Evolutionary conservation across 345 rosid genomes (phyloP).

Genomic region (Pelargonium nanum): DNA sequence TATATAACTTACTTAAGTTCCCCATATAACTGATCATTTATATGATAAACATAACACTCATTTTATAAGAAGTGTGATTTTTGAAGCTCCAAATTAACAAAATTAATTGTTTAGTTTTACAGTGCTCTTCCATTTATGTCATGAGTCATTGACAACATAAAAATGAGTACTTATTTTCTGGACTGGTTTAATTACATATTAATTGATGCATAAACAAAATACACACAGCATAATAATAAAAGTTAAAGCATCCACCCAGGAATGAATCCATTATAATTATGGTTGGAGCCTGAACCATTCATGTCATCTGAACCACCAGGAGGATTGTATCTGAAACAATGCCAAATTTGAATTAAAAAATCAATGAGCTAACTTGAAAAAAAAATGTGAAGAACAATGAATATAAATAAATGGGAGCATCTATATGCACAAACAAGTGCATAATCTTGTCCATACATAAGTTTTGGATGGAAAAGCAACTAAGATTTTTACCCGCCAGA

Average conservation of each 20-base stretch:
- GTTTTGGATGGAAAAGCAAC: no score
- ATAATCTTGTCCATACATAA: no score
- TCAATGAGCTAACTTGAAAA: no score
- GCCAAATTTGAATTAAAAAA: not conserved
- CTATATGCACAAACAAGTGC: no score
- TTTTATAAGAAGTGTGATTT: no score
- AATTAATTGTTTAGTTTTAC: not conserved
- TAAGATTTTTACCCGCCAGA: not conserved
- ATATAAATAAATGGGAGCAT: no score
- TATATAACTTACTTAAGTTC: no score
- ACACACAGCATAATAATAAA: not conserved
- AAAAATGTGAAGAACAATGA: no score
- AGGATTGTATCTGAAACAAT: constrained; percentile 26
- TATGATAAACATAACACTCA: no score
- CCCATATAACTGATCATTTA: no score
- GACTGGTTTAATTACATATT: not conserved
- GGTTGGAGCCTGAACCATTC: constrained; percentile 12
- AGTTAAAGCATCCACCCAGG: constrained; percentile 42
- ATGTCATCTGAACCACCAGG: constrained; percentile 17
- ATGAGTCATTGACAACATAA: not conserved
- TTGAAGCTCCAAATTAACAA: no score
- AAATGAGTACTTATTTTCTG: not conserved
- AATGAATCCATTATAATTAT: constrained; percentile 27
- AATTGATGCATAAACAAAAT: not conserved
- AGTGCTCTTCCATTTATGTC: not conserved